Conservation (phyloP, 2,329 filamentous ascomycete genomes). For the Pseudogymnoascus sp. region DNA sequence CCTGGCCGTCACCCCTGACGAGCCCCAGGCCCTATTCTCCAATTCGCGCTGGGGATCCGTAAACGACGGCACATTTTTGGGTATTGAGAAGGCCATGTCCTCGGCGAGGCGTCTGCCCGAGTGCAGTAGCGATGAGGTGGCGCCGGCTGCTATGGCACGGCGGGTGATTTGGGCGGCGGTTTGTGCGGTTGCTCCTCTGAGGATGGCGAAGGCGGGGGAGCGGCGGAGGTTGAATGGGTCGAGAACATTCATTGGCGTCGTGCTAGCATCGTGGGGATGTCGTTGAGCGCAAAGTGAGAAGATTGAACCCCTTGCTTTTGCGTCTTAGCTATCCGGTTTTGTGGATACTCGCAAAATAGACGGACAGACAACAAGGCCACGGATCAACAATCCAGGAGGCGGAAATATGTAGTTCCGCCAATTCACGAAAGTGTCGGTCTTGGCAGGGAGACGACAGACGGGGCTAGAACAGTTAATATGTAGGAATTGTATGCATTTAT, state of each 20-base stretch:
- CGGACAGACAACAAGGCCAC: not conserved
- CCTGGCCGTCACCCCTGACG: constrained; percentile 37
- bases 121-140: constrained; percentile 36
- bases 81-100: constrained; percentile 57
- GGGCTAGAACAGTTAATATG: not conserved
- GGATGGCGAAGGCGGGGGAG: constrained; percentile 40
- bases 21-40: constrained; percentile 60
- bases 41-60: constrained; percentile 52
- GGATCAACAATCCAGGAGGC: not conserved
- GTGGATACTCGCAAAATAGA: constrained; percentile 2
- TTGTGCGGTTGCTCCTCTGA: constrained; percentile 39
- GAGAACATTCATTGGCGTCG: constrained; percentile 29
- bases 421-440: not conserved
- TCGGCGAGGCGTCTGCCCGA: constrained; percentile 30
- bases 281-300: not conserved
- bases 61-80: constrained; percentile 63
- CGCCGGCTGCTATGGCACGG: constrained; percentile 40
- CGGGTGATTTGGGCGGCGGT: constrained; percentile 37
- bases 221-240: constrained; percentile 28
- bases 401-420: constrained; percentile 1
- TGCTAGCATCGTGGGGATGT: not conserved
- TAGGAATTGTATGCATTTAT: not conserved
- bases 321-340: constrained; percentile 7
- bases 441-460: not conserved
- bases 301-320: not conserved